A percentile compares a stretch with the other conserved stretches of the same genome.
Evolutionary conservation across 1,284 basidiomycete species (phyloP).

Genomic region (Sanghuangporus sanghuang): DNA sequence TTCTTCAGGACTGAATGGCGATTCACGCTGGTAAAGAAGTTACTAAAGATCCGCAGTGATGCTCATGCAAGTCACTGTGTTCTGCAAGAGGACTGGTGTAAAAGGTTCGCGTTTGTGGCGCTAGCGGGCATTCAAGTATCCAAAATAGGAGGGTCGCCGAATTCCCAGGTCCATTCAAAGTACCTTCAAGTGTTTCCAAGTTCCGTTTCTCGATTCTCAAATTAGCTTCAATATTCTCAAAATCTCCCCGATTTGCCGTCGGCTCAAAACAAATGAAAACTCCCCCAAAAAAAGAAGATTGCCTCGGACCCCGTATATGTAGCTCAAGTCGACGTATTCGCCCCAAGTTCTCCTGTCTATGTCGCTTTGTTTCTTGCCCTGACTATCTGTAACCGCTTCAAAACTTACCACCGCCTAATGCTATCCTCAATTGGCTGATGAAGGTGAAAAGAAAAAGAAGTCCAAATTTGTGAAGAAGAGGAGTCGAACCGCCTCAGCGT

Average conservation of each 20-base stretch:
- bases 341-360: constrained; percentile 29
- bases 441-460: not conserved
- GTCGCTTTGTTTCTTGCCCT: constrained; percentile 34
- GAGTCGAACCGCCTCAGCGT: not conserved
- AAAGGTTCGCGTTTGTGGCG: not conserved
- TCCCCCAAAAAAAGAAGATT: constrained; percentile 17
- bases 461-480: constrained; percentile 1
- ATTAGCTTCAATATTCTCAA: constrained; percentile 7
- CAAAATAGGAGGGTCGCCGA: not conserved
- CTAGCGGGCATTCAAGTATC: constrained; percentile 2
- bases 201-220: constrained; percentile 24
- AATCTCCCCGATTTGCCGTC: constrained; percentile 1
- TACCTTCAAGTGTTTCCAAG: constrained; percentile 28
- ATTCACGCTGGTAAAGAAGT: constrained; percentile 39
- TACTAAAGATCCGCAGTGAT: not conserved
- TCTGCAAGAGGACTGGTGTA: constrained; percentile 6
- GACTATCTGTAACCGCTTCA: constrained; percentile 40
- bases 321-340: constrained; percentile 22
- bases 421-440: not conserved
- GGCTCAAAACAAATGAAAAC: not conserved
- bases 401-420: constrained; percentile 18
- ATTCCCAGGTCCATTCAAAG: constrained; percentile 20
- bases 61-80: not conserved
- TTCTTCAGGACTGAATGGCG: constrained; percentile 23
- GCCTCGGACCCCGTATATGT: constrained; percentile 10